Base-by-base conservation (phyloP, 169 alveolate species). In the Plasmodium billcollinsi region DNA sequence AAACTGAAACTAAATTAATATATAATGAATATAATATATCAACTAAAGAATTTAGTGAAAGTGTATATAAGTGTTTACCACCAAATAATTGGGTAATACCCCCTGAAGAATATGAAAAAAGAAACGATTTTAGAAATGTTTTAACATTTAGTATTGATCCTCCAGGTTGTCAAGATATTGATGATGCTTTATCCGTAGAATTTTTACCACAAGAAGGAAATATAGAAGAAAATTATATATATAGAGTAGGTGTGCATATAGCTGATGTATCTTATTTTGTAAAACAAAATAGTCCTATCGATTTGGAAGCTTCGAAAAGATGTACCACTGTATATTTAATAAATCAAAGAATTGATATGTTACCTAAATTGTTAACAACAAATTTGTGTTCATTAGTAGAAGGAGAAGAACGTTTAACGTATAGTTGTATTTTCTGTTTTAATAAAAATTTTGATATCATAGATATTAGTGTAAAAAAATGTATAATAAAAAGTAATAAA, bases 241-340 rank as follows among this genome's bases (percentile, higher is more conserved):
- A 93, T 43, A 95, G 95, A 93, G 96, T 99, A 7, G 99, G 99
- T 15, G 99, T 99, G 9, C 99, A 99, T 92, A 99, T 99, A 56
- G 99, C 99, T 2, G 99, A 99, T 92, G 99, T 99, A 5, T 97
- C 99, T 50, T 98, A 98, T 91, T 99, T 97, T 92, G 99, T 99
- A 1, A 95, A 95, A 70, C 97, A 99, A 15, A 99, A 96, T 43
- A 96, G 99, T 15, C 97, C 98, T 61, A 95, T 99, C 3, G 99
- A 99, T 95, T 95, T 94, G 65, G 99, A 99, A 94, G 99, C 99
- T 0, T 97, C 99, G 11, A 97, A 98, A 93, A 95, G 99, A 86
- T 97, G 99, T 88, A 97, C 97, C 2, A 96, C 97, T 9, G 99
- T 98, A 12, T 99, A 99, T 95, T 96, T 99, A 73, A 99, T 98